Percentiles rank a stretch among this genome's conserved stretches.
Evolutionary conservation across 2,329 filamentous ascomycete genomes (phyloP).

Genomic region (Aspergillus pseudotamarii): DNA sequence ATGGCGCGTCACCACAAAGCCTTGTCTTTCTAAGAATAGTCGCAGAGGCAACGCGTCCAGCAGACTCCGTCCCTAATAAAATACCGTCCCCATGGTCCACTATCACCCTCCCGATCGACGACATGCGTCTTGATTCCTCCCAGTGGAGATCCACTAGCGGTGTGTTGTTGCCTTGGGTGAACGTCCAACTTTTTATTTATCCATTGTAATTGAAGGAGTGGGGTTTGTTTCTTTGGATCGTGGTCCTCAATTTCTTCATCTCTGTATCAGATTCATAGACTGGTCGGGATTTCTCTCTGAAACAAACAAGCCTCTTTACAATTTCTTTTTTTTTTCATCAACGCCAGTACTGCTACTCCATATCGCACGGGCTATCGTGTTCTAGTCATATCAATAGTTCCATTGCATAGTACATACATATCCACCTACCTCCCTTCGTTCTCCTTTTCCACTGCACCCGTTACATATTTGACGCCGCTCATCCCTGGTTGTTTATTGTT

Average conservation of each 20-base stretch:
- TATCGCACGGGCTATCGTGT: background rate
- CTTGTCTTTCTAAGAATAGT: conserved; percentile 21
- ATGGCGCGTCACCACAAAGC: background rate
- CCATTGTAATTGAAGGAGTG: background rate
- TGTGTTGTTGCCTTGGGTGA: conserved; percentile 7
- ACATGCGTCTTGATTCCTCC: conserved; percentile 9
- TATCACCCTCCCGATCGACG: conserved; percentile 12
- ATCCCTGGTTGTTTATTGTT: background rate
- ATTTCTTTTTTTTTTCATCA: background rate
- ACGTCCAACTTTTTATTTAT: background rate
- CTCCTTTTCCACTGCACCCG: background rate
- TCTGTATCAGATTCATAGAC: conserved; percentile 8
- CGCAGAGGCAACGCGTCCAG: conserved; percentile 17
- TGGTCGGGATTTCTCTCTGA: background rate
- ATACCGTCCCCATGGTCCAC: background rate
- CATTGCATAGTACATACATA: background rate
- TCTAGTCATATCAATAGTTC: background rate
- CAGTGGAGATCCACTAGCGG: conserved; percentile 2
- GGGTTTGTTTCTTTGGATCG: background rate
- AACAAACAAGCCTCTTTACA: background rate
- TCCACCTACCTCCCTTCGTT: background rate
- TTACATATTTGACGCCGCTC: background rate
- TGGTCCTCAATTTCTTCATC: background rate
- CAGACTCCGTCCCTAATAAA: conserved; percentile 1
- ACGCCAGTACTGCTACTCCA: background rate